phyloP scores from a whole-genome alignment of 345 rosid genomes.

The Camelina laxa region DNA sequence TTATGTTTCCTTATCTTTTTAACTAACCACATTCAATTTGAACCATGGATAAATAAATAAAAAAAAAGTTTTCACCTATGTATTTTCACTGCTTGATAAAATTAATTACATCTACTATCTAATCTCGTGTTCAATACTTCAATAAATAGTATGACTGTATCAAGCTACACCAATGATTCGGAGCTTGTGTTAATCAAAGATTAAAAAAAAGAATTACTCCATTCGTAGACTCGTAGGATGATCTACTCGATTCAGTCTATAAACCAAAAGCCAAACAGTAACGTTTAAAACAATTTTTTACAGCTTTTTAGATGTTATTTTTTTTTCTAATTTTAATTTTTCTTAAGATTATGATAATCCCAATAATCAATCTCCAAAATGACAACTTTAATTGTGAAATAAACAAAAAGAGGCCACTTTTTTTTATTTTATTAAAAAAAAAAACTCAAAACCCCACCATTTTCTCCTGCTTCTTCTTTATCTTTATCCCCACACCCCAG shows the following conservation, averaged over 20 bases:
- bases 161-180: constrained; percentile 9
- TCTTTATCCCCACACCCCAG: background rate
- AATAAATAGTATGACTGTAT: background rate
- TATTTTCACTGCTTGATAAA: background rate
- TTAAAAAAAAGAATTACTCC: background rate
- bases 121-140: background rate
- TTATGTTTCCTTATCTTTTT: constrained; percentile 19
- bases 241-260: constrained; percentile 29
- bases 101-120: background rate
- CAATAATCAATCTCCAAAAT: constrained; percentile 29
- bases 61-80: background rate
- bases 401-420: constrained; percentile 14
- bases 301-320: background rate
- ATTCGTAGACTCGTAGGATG: constrained; percentile 12
- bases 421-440: background rate
- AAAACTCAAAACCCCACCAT: constrained; percentile 40
- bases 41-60: constrained; percentile 4
- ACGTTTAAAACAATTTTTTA: constrained; percentile 24
- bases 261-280: constrained; percentile 39
- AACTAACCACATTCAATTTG: constrained; percentile 25
- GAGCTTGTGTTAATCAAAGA: background rate
- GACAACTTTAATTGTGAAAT: constrained; percentile 15
- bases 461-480: constrained; percentile 29
- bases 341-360: constrained; percentile 26
- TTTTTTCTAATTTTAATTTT: background rate